These are phyloP conservation scores for Metschnikowia noctiluminum DNA, from an alignment of 805 yeast genomes.

Conservation along the genomic window DNA sequence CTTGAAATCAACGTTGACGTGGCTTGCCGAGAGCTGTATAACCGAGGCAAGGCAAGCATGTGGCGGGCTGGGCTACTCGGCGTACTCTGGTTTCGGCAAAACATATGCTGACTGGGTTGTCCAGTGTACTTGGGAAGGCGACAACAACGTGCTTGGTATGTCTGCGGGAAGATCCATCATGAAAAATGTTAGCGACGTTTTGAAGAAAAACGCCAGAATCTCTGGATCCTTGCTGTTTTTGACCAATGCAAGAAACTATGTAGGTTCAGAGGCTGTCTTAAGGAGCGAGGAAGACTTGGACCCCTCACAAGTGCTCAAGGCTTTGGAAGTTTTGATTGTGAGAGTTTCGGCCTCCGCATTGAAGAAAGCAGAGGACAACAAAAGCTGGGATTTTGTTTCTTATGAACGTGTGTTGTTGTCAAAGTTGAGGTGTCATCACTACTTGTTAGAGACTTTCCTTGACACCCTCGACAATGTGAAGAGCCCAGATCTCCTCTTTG, in stretches of 20 bases:
- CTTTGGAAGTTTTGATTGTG: conserved; percentile 36
- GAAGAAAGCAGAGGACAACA: conserved; percentile 24
- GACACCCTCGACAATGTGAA: conserved; percentile 21
- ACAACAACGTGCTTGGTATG: conserved; percentile 43
- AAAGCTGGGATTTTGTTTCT: conserved; percentile 36
- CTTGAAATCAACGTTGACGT: conserved; percentile 42
- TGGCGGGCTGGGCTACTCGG: conserved; percentile 47
- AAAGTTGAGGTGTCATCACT: conserved; percentile 43
- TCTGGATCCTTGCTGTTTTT: conserved; percentile 17
- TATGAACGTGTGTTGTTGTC: conserved; percentile 38
- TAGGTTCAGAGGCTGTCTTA: conserved; percentile 8
- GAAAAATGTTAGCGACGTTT: conserved; percentile 28
- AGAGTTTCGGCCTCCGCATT: conserved; percentile 31
- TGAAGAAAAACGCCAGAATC: conserved; percentile 15
- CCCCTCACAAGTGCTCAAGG: conserved; percentile 17
- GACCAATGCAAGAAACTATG: conserved; percentile 9
- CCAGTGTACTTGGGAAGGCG: conserved; percentile 51
- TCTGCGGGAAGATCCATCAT: conserved; percentile 40
- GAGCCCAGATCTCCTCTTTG: conserved; percentile 24
- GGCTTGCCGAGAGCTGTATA: conserved; percentile 42
- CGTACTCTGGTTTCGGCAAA: conserved; percentile 45
- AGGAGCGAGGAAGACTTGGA: conserved; percentile 16
- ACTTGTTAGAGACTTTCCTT: conserved; percentile 32
- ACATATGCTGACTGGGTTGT: conserved; percentile 46
- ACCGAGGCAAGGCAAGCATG: conserved; percentile 44